These are phyloP conservation scores for Chytriomyces hyalinus DNA, from an alignment of 192 early-diverging fungal genomes.

Conservation along the genomic window DNA sequence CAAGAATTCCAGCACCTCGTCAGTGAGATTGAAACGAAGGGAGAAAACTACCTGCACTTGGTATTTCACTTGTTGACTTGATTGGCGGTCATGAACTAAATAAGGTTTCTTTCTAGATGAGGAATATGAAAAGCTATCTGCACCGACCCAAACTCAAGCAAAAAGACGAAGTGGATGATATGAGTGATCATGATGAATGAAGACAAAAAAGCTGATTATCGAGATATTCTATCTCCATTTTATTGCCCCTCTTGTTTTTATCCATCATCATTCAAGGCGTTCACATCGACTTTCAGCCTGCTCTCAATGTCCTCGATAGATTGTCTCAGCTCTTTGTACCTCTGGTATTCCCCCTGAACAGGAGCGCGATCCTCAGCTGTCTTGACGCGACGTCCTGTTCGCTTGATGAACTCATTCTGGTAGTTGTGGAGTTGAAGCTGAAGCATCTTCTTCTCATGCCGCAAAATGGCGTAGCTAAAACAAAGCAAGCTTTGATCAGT, in stretches of 20 bases:
- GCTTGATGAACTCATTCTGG: constrained; percentile 52
- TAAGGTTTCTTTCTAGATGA: constrained; percentile 6
- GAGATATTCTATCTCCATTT: background rate
- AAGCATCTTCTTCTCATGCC: constrained; percentile 48
- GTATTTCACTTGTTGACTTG: constrained; percentile 20
- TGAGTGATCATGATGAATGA: no score
- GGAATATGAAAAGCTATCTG: constrained; percentile 36
- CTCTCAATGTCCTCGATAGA: constrained; percentile 21
- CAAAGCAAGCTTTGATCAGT: background rate
- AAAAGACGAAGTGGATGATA: background rate
- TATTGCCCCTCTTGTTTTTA: background rate
- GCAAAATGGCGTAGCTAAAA: constrained; percentile 33
- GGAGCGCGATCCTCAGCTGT: constrained; percentile 50
- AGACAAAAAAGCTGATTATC: no score
- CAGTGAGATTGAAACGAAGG: constrained; percentile 41
- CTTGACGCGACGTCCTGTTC: constrained; percentile 45
- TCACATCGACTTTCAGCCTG: constrained; percentile 19
- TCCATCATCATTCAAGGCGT: constrained; percentile 3
- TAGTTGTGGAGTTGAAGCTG: constrained; percentile 47
- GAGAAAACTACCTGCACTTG: constrained; percentile 49
- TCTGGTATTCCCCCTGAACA: constrained; percentile 45
- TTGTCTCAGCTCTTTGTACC: constrained; percentile 48
- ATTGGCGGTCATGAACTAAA: background rate
- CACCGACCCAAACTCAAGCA: constrained; percentile 16
- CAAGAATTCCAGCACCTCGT: constrained; percentile 43